Conservation (phyloP, 208 protist genomes). For the Crithidia brevicula region DNA sequence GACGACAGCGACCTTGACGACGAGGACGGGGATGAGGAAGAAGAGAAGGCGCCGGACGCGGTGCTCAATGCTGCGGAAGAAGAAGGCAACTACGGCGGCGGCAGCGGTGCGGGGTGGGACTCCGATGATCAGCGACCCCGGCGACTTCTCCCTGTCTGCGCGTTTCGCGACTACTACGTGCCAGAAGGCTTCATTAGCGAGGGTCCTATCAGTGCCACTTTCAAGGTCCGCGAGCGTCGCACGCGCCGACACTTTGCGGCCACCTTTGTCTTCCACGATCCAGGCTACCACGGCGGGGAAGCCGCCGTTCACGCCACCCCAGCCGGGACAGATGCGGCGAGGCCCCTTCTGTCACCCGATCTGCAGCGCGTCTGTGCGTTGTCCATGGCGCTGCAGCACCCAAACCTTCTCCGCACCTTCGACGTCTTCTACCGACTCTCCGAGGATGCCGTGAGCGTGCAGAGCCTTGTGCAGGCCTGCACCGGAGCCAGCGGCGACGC, state of each 20-base stretch:
- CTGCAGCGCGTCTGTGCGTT: conserved; percentile 7
- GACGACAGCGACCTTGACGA: background rate
- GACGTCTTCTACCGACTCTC: conserved; percentile 14
- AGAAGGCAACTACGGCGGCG: background rate
- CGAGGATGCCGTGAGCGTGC: background rate
- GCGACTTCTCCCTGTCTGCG: conserved; percentile 5
- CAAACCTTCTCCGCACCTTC: conserved; percentile 18
- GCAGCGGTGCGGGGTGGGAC: background rate
- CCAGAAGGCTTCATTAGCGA: conserved; percentile 15
- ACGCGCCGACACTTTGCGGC: conserved; percentile 16
- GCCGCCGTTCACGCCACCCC: background rate
- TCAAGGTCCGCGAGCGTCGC: conserved; percentile 20
- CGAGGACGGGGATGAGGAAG: background rate
- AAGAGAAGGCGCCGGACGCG: background rate
- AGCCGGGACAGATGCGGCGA: no score
- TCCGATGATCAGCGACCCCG: background rate
- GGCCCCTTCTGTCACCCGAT: conserved; percentile 2
- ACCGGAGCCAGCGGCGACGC: background rate
- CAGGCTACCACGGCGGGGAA: background rate
- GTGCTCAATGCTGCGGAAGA: background rate
- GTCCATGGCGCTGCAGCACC: conserved; percentile 11
- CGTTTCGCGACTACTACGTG: conserved; percentile 14
- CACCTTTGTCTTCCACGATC: conserved; percentile 13
- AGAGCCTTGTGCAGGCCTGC: conserved; percentile 7
- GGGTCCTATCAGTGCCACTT: conserved; percentile 7